A percentile compares a stretch with the other conserved stretches of the same genome.
Evolutionary conservation across 441 rosid genomes (phyloP).

Genomic region (Pelargonium exstipulatum): DNA sequence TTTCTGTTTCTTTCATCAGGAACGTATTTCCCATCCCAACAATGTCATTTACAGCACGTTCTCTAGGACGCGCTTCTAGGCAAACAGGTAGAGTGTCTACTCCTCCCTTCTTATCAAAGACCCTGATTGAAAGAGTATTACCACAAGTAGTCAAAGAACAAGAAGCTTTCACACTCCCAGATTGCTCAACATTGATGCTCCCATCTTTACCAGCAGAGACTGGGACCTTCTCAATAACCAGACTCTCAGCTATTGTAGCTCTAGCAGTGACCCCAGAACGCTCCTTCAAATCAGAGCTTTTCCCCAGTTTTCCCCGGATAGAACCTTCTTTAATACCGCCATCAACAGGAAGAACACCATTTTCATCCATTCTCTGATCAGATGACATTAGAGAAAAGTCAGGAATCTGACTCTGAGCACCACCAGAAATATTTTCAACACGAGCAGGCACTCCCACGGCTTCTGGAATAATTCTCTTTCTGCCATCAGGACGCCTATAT

Average conservation of each 20-base stretch:
- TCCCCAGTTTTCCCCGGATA: slow-evolving; percentile 39
- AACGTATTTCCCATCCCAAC: slow-evolving; percentile 56
- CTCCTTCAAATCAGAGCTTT: slow-evolving; percentile 53
- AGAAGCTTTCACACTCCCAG: slow-evolving; percentile 48
- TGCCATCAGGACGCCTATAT: slow-evolving; percentile 92
- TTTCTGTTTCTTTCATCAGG: slow-evolving; percentile 75
- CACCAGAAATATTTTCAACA: slow-evolving; percentile 35
- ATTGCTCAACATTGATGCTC: slow-evolving; percentile 47
- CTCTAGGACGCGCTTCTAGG: slow-evolving; percentile 85
- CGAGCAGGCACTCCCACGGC: slow-evolving; percentile 69
- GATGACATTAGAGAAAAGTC: slow-evolving; percentile 39
- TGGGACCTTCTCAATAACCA: slow-evolving; percentile 77
- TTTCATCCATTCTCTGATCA: slow-evolving; percentile 41
- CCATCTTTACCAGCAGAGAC: slow-evolving; percentile 48
- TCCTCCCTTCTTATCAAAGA: slow-evolving; percentile 80
- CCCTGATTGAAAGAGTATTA: slow-evolving; percentile 53
- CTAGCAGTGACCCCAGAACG: slow-evolving; percentile 69
- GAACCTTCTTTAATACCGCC: slow-evolving; percentile 35
- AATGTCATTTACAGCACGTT: slow-evolving; percentile 66
- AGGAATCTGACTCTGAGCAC: slow-evolving; percentile 34
- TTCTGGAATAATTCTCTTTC: slow-evolving; percentile 97
- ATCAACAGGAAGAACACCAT: slow-evolving; percentile 39
- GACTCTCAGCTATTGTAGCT: slow-evolving; percentile 62
- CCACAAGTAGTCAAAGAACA: slow-evolving; percentile 30
- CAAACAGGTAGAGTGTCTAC: slow-evolving; percentile 55